Percentiles rank a stretch among this genome's conserved stretches.
These are phyloP conservation scores for Colletotrichum sidae DNA, from an alignment of 2,329 filamentous ascomycete genomes.

Conservation along the genomic window DNA sequence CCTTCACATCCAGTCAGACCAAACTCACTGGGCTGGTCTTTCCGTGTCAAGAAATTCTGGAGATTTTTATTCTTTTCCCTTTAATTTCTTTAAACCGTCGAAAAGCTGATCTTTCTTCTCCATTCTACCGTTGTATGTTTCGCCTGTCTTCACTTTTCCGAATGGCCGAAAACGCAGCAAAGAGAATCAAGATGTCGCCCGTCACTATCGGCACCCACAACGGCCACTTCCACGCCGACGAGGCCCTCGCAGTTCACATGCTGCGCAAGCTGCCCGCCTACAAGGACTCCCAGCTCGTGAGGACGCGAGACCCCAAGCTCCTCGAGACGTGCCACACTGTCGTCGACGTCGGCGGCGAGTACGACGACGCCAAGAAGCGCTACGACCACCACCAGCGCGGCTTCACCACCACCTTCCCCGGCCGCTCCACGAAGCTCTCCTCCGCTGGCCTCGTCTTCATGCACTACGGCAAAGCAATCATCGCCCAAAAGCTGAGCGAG, in stretches of 20 bases:
- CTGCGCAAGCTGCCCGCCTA: slow-evolving; percentile 90
- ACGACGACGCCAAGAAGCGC: slow-evolving; percentile 79
- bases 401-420: slow-evolving; percentile 88
- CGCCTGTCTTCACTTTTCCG: slow-evolving; percentile 48
- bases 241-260: slow-evolving; percentile 96
- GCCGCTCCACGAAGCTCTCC: slow-evolving; percentile 87
- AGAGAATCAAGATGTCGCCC: slow-evolving; percentile 80
- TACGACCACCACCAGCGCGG: slow-evolving; percentile 98
- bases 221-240: slow-evolving; percentile 98
- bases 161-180: slow-evolving; percentile 79
- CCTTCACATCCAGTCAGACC: slow-evolving; percentile 9
- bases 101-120: not conserved
- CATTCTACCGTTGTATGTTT: slow-evolving; percentile 51
- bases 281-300: slow-evolving; percentile 77
- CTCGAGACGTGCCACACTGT: slow-evolving; percentile 91
- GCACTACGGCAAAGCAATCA: slow-evolving; percentile 90
- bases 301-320: slow-evolving; percentile 84
- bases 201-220: slow-evolving; percentile 90
- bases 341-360: slow-evolving; percentile 97
- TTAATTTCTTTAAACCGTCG: not conserved
- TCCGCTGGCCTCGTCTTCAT: slow-evolving; percentile 95
- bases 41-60: slow-evolving; percentile 1
- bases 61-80: not conserved
- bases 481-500: slow-evolving; percentile 67
- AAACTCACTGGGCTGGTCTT: slow-evolving; percentile 18